phyloP scores from a whole-genome alignment of 1,139 yeast genomes.

The Pichia kudriavzevii region DNA sequence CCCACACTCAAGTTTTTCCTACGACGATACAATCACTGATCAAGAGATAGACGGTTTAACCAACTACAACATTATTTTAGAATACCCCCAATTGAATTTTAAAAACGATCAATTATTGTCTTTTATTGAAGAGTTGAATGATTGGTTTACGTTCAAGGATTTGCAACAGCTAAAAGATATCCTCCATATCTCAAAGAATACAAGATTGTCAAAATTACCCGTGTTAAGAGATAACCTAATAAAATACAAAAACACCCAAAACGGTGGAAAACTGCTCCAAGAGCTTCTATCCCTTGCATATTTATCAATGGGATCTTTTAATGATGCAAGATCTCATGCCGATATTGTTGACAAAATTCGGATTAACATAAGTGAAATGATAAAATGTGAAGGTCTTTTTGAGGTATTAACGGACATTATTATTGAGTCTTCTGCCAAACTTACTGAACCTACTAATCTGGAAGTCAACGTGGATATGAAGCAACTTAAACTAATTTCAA shows the following conservation, averaged over 20 bases:
- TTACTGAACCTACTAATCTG: conserved; percentile 19
- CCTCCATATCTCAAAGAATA: conserved; percentile 5
- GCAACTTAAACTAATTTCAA: conserved; percentile 18
- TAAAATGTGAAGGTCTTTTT: conserved; percentile 6
- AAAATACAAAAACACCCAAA: no score
- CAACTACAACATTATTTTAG: conserved; percentile 26
- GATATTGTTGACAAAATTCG: conserved; percentile 16
- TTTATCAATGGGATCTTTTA: conserved; percentile 24
- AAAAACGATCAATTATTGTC: conserved; percentile 35
- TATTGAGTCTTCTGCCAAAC: conserved; percentile 7
- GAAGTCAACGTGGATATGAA: conserved; percentile 11
- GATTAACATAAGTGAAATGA: conserved; percentile 9
- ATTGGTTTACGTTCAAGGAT: conserved; percentile 60
- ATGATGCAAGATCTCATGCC: conserved; percentile 11
- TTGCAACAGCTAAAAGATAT: conserved; percentile 27
- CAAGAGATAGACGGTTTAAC: conserved; percentile 27
- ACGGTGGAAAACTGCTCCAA: conserved; percentile 8
- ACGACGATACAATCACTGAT: conserved; percentile 16
- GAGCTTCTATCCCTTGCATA: conserved; percentile 13
- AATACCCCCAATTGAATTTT: conserved; percentile 39
- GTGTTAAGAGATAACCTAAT: no score
- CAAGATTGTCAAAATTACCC: no score
- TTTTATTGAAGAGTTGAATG: conserved; percentile 43
- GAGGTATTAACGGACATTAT: conserved; percentile 7
- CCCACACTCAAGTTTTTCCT: conserved; percentile 25